These are phyloP conservation scores for Flaveria floridana DNA, from an alignment of 140 eudicot genomes.

Conservation along the genomic window DNA sequence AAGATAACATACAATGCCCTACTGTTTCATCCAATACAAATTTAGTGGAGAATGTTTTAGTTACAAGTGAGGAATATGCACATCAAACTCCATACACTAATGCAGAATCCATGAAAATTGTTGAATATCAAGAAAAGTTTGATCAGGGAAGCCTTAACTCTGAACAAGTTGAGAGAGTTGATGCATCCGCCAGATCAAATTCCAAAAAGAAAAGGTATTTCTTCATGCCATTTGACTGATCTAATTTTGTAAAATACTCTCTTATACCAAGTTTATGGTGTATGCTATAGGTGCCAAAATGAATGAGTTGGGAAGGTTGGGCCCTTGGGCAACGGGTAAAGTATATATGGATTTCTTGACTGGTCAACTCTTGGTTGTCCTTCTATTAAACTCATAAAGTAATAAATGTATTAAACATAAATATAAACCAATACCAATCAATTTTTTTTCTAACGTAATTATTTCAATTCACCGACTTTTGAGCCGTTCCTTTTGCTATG, in stretches of 20 bases:
- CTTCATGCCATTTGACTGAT: slow-evolving; percentile 5
- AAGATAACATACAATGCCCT: slow-evolving; percentile 35
- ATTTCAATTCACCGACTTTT: not conserved
- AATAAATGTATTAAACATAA: not conserved
- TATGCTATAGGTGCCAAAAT: slow-evolving; percentile 4
- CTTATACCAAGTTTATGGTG: slow-evolving; percentile 1
- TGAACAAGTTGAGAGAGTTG: slow-evolving; percentile 29
- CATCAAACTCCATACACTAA: slow-evolving; percentile 26
- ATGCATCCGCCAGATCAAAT: slow-evolving; percentile 33
- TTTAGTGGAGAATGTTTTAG: slow-evolving; percentile 33
- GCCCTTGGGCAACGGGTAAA: not conserved
- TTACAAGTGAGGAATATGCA: slow-evolving; percentile 38
- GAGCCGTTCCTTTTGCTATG: not conserved
- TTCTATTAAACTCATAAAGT: not conserved
- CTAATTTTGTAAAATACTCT: not conserved
- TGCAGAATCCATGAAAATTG: slow-evolving; percentile 33
- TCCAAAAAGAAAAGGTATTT: slow-evolving; percentile 60
- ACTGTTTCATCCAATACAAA: slow-evolving; percentile 38
- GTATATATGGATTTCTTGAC: not conserved
- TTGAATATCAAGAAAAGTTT: slow-evolving; percentile 35
- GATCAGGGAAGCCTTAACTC: slow-evolving; percentile 34
- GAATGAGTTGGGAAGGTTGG: not conserved
- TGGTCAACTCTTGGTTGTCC: not conserved
- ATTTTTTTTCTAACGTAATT: not conserved
- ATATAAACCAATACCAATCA: not conserved